Conservation (phyloP, 2,329 filamentous ascomycete genomes). For the Phoma sp. region DNA sequence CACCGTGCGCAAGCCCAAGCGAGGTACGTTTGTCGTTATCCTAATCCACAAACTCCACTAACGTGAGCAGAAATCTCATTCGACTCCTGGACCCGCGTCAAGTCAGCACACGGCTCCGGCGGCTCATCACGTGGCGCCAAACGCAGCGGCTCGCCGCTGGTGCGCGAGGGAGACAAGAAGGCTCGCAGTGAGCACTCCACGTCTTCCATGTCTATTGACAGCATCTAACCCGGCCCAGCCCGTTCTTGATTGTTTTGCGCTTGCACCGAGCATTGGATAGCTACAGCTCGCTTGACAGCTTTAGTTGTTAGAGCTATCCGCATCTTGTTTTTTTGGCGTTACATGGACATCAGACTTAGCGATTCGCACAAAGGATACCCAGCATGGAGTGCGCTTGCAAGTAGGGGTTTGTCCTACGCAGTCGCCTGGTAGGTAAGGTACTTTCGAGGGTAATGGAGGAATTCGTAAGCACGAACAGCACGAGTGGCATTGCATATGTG, state of each 20-base stretch:
- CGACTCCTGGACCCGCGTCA: slow-evolving; percentile 72
- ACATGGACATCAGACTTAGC: slow-evolving; percentile 7
- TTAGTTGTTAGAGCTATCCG: background rate
- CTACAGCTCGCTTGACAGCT: background rate
- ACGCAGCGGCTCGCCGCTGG: slow-evolving; percentile 42
- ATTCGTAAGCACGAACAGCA: no score
- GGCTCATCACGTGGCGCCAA: slow-evolving; percentile 50
- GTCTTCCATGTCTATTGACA: slow-evolving; percentile 36
- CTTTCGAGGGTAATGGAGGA: background rate
- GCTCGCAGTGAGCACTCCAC: slow-evolving; percentile 21
- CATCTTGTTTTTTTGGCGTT: slow-evolving; percentile 12
- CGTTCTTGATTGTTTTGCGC: slow-evolving; percentile 18
- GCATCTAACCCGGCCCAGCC: slow-evolving; percentile 33
- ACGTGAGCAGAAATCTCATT: slow-evolving; percentile 55
- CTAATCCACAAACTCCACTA: background rate
- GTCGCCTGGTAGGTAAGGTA: slow-evolving; percentile 2
- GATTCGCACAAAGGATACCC: slow-evolving; percentile 14
- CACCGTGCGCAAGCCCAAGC: slow-evolving; percentile 66
- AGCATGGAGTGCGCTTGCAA: slow-evolving; percentile 7
- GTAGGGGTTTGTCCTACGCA: slow-evolving; percentile 7
- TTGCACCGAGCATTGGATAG: background rate
- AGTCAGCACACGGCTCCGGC: slow-evolving; percentile 53
- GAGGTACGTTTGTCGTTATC: slow-evolving; percentile 55
- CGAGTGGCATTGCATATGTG: background rate
- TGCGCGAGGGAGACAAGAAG: slow-evolving; percentile 39